phyloP scores from a whole-genome alignment of 2,329 filamentous ascomycete genomes.

The Cladophialophora chaetospira region DNA sequence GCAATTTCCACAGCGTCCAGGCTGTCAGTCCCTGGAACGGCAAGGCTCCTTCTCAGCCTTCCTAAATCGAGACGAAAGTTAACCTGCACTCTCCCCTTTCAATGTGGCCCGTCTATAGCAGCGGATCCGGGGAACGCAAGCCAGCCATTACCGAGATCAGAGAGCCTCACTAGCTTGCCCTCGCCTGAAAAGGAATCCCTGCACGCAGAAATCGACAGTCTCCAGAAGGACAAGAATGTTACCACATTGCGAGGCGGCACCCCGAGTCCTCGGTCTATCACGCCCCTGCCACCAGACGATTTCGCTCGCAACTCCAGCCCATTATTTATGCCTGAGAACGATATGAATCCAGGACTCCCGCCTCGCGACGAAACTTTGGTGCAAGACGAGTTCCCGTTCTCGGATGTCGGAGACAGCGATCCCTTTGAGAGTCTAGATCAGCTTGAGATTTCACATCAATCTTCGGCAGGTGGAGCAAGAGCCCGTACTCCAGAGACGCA shows the following conservation, averaged over 20 bases:
- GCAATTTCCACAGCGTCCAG: not conserved
- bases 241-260: not conserved
- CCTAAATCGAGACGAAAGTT: constrained; percentile 17
- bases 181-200: not conserved
- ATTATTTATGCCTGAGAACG: constrained; percentile 24
- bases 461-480: not conserved
- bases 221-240: not conserved
- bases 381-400: constrained; percentile 20
- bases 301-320: constrained; percentile 12
- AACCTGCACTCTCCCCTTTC: constrained; percentile 15
- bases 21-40: not conserved
- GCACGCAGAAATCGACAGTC: not conserved
- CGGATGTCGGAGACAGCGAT: not conserved
- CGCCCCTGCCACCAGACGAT: not conserved
- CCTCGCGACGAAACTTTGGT: constrained; percentile 10
- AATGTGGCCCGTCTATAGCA: not conserved
- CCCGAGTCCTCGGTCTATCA: not conserved
- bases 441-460: not conserved
- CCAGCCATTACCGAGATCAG: not conserved
- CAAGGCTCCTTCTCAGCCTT: constrained; percentile 19
- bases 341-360: not conserved
- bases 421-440: not conserved
- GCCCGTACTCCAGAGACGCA: too few species aligned
- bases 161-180: not conserved
- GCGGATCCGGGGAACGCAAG: not conserved